phyloP scores from a whole-genome alignment of 495 filamentous ascomycete species.

The Aspergillus indologenus region DNA sequence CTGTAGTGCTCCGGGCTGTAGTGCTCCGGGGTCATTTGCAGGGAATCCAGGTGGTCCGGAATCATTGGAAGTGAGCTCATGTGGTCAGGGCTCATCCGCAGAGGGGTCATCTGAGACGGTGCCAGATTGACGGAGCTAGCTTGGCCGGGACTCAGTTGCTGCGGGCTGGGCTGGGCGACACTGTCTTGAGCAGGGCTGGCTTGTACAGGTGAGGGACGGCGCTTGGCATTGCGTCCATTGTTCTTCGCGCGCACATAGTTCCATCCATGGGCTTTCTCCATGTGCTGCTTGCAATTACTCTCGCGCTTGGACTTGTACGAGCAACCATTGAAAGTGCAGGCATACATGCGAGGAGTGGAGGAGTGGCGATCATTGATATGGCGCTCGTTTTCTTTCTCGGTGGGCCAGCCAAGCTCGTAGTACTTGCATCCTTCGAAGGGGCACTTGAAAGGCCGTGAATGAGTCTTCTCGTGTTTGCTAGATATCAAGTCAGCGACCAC shows the following conservation, averaged over 20 bases:
- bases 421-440: slow-evolving; percentile 78
- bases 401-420: slow-evolving; percentile 83
- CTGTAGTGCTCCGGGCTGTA: neutral
- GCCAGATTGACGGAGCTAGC: neutral
- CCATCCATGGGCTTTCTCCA: slow-evolving; percentile 97
- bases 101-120: slow-evolving; percentile 1
- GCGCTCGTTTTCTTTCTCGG: slow-evolving; percentile 93
- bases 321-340: slow-evolving; percentile 82
- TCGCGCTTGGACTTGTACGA: slow-evolving; percentile 92
- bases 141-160: neutral
- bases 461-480: slow-evolving; percentile 93
- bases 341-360: slow-evolving; percentile 66
- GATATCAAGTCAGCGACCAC: slow-evolving; percentile 21
- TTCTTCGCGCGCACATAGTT: slow-evolving; percentile 87
- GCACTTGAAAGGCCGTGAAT: slow-evolving; percentile 94
- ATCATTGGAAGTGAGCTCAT: slow-evolving; percentile 1
- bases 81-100: neutral
- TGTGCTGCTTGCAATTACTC: slow-evolving; percentile 98
- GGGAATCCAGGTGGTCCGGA: neutral
- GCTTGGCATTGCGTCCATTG: slow-evolving; percentile 50
- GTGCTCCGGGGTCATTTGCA: neutral
- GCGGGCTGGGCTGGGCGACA: neutral
- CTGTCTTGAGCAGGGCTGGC: slow-evolving; percentile 5
- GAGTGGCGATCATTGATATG: slow-evolving; percentile 96
- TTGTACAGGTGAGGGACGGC: slow-evolving; percentile 7